These are phyloP conservation scores for Lentinula lateritia DNA, from an alignment of 768 basidiomycete genomes.

Conservation along the genomic window DNA sequence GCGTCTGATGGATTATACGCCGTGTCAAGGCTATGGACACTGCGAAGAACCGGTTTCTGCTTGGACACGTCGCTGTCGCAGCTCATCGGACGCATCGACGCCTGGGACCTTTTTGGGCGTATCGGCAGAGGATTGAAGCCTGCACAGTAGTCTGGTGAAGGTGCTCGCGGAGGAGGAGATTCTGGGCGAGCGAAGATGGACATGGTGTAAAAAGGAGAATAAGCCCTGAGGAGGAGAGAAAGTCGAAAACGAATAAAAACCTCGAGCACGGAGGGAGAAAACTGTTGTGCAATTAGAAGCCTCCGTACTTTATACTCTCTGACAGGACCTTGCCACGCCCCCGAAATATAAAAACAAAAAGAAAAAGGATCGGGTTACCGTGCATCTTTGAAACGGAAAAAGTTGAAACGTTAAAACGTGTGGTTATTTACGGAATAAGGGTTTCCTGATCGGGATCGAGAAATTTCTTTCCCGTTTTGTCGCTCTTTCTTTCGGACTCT, in stretches of 20 bases:
- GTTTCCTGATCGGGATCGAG: neutral
- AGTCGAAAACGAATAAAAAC: neutral
- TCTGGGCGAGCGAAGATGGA: constrained; percentile 2
- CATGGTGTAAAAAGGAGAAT: neutral
- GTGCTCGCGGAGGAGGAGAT: constrained; percentile 4
- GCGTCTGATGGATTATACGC: neutral
- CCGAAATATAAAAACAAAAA: neutral
- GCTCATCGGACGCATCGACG: neutral
- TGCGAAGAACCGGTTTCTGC: neutral
- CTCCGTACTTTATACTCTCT: neutral
- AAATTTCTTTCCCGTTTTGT: neutral
- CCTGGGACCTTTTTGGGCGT: neutral
- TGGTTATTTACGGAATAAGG: neutral
- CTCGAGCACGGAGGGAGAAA: neutral
- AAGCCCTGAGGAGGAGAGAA: neutral
- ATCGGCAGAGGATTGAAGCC: neutral
- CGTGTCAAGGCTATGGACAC: neutral
- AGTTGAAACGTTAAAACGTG: neutral
- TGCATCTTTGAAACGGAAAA: neutral
- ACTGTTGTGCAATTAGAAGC: neutral
- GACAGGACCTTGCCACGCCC: neutral
- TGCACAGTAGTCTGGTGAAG: neutral
- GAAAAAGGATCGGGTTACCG: neutral
- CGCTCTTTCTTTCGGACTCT: neutral
- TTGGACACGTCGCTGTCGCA: neutral